phyloP scores from a whole-genome alignment of 352 stramenopile genomes.

The Globisporangium spinosum region DNA sequence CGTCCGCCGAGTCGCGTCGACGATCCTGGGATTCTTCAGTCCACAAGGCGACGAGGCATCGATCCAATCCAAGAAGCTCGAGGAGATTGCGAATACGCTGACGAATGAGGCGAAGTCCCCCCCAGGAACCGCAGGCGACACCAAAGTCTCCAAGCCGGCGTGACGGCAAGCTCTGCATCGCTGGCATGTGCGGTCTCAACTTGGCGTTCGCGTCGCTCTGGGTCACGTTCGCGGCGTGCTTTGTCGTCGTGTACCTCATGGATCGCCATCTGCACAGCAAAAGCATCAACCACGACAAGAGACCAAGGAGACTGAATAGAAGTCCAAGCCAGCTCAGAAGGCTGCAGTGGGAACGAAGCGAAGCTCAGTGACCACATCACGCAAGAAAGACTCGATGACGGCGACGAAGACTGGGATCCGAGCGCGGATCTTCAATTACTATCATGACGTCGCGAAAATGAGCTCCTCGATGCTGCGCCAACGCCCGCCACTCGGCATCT shows the following conservation, averaged over 20 bases:
- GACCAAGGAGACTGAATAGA: not conserved
- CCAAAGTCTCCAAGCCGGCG: not conserved
- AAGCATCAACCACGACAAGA: not conserved
- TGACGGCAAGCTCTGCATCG: conserved; percentile 24
- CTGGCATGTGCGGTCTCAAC: conserved; percentile 29
- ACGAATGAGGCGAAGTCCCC: not conserved
- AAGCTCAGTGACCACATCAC: not conserved
- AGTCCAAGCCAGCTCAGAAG: not conserved
- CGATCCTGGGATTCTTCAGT: not conserved
- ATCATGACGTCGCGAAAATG: conserved; percentile 10
- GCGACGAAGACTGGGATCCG: not conserved
- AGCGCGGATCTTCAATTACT: conserved; percentile 11
- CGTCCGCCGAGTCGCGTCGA: not conserved
- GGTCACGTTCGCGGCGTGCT: conserved; percentile 34
- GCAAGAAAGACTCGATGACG: not conserved
- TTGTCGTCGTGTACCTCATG: conserved; percentile 35
- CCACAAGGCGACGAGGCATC: not conserved
- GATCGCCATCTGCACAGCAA: conserved; percentile 19
- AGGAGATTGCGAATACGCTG: not conserved
- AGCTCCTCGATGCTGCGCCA: conserved; percentile 9
- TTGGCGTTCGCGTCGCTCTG: conserved; percentile 39
- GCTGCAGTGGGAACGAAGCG: not conserved
- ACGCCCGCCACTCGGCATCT: conserved; percentile 2
- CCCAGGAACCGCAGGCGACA: not conserved
- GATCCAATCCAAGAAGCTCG: not conserved